Evolutionary conservation across 2,329 filamentous ascomycete species (phyloP), one percentile per base, ranked within the genome.

Genomic region (Fusarium tjaetaba): DNA sequence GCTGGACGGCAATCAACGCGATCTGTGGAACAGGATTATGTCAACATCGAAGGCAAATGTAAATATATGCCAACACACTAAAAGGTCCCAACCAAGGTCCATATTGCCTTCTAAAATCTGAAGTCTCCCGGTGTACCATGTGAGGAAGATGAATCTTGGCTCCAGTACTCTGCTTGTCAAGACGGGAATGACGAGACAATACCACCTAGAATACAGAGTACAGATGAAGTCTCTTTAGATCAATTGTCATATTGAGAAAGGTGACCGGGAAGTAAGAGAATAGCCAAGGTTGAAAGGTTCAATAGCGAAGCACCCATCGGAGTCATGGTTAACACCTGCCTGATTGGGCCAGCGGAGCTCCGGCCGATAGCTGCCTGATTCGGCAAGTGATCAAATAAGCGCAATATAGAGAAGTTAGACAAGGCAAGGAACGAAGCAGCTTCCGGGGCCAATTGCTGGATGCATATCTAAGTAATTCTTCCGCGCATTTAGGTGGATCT

Each of bases 401-500:
- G 7, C 2, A 13, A 5, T 13, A 5, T 4, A 0, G 18, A 28
- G 15, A 53, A 28, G 6, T 28, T 22, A 16, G 10, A 39, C 13
- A n/a, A n/a, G 2, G 24, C 4, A 26, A 28, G 10, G 24, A 38
- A 53, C n/a, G 24, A 7, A 10, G 0, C 18, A 2, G 6, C 10
- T 22, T 6, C 6, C 6, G 0, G 13, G 36, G 34, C 36, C 2
- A 52, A 38, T 15, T 24, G 11, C 30, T 38, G 24, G 24, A 38
- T 3, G n/a, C n/a, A n/a, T n/a, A n/a, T n/a, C n/a, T n/a, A n/a
- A n/a, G n/a, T n/a, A n/a, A n/a, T n/a, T n/a, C n/a, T n/a, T n/a
- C n/a, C n/a, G n/a, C n/a, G n/a, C n/a, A n/a, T n/a, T n/a, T n/a
- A n/a, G n/a, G n/a, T 38, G 24, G 24, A 38, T 3, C 32, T 22